These are phyloP conservation scores for Beauveria brongniartii DNA, from an alignment of 2,329 filamentous ascomycete species.

Conservation along the genomic window DNA sequence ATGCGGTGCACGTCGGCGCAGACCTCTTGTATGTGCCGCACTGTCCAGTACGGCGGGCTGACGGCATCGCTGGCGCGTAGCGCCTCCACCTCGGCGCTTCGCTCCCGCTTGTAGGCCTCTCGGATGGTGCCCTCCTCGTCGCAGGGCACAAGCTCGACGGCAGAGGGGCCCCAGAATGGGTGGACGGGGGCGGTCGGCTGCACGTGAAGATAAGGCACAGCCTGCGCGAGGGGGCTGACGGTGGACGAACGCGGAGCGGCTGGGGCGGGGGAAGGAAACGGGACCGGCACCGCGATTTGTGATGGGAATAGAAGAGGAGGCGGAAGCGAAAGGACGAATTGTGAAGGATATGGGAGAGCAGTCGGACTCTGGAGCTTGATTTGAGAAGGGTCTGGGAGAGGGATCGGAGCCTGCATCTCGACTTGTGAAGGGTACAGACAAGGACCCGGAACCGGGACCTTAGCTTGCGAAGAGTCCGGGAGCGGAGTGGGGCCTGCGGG, in stretches of 20 bases:
- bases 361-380: no score
- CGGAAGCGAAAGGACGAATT: no score
- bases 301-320: no score
- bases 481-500: background rate
- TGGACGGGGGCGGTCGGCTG: background rate
- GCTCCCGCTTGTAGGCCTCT: background rate
- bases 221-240: background rate
- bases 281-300: no score
- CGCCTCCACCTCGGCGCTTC: background rate
- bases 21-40: background rate
- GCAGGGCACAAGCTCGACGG: background rate
- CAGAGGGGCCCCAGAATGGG: background rate
- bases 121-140: background rate
- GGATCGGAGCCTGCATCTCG: no score
- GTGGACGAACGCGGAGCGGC: background rate
- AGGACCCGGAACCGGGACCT: background rate
- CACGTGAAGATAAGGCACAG: background rate
- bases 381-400: no score
- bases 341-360: no score
- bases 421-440: no score
- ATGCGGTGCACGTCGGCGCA: conserved; percentile 3
- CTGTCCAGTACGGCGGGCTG: background rate
- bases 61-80: background rate
- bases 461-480: background rate
- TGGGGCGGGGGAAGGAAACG: no score